phyloP scores from a whole-genome alignment of 805 yeast species.

The Cyberlindnera misumaiensis region DNA sequence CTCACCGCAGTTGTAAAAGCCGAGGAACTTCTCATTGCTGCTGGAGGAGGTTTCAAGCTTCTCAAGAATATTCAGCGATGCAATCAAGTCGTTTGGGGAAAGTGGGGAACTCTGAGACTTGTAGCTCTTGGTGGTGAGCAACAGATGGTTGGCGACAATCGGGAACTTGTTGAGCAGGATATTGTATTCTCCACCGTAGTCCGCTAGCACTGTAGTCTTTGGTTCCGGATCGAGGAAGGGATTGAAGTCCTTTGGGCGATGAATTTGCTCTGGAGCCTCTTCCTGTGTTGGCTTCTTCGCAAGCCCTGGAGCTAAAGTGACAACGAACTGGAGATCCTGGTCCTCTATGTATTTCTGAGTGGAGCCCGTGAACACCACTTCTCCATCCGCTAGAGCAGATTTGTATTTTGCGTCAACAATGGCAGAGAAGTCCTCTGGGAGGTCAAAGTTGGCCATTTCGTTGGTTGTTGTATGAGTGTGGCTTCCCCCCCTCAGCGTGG shows the following conservation, averaged over 20 bases:
- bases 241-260: constrained; percentile 35
- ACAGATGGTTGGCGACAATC: constrained; percentile 68
- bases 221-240: constrained; percentile 84
- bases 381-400: constrained; percentile 39
- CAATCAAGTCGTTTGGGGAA: constrained; percentile 59
- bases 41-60: constrained; percentile 34
- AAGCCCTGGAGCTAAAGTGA: constrained; percentile 28
- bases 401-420: constrained; percentile 35
- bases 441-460: constrained; percentile 17
- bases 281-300: constrained; percentile 33
- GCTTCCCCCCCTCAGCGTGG: not conserved
- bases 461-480: not conserved
- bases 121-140: constrained; percentile 71
- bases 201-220: constrained; percentile 53
- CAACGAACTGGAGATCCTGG: constrained; percentile 25
- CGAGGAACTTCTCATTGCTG: constrained; percentile 50
- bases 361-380: constrained; percentile 47
- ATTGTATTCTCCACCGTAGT: constrained; percentile 46
- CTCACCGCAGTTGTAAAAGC: constrained; percentile 85
- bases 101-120: constrained; percentile 68
- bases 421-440: constrained; percentile 35
- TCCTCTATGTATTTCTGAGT: constrained; percentile 26
- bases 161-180: constrained; percentile 85
- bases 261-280: constrained; percentile 25
- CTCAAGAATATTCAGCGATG: constrained; percentile 48